A percentile compares a stretch with the other conserved stretches of the same genome.
Conservation (phyloP, 2,329 filamentous ascomycete species). For the Beauveria caledonica region DNA sequence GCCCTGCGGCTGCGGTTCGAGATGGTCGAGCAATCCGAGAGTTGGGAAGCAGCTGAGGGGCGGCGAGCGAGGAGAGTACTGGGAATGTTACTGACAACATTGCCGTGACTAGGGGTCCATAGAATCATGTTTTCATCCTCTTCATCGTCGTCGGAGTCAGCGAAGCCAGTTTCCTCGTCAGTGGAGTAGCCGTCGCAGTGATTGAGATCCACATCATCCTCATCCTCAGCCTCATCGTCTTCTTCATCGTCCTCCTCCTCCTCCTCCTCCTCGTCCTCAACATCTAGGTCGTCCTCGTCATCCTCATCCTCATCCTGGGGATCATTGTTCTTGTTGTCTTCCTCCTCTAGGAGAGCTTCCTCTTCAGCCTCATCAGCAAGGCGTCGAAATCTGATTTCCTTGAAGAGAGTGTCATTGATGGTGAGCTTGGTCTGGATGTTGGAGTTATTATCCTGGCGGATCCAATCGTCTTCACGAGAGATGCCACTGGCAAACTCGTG, state of each 20-base stretch:
- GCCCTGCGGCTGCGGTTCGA: conserved; percentile 29
- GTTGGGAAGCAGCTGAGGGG: conserved; percentile 35
- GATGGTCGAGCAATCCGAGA: conserved; percentile 55
- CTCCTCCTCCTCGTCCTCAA: conserved; percentile 40
- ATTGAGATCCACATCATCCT: conserved; percentile 39
- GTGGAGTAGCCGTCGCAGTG: conserved; percentile 66
- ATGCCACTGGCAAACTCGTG: conserved; percentile 87
- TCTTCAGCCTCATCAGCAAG: conserved; percentile 86
- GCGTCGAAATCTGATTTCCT: conserved; percentile 81
- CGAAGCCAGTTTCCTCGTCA: conserved; percentile 59
- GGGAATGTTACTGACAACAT: conserved; percentile 28
- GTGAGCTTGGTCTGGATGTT: conserved; percentile 65
- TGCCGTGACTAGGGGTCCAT: conserved; percentile 42
- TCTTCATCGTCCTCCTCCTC: conserved; percentile 44
- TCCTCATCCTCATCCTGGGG: conserved; percentile 37
- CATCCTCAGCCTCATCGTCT: conserved; percentile 45
- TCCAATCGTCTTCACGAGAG: conserved; percentile 85
- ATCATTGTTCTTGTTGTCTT: conserved; percentile 41
- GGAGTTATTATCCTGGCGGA: conserved; percentile 53
- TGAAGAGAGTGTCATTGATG: conserved; percentile 79
- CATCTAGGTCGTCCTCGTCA: conserved; percentile 37
- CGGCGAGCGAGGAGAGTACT: conserved; percentile 25
- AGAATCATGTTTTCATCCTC: conserved; percentile 56
- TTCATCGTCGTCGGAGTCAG: conserved; percentile 58
- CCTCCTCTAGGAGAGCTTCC: conserved; percentile 68